phyloP scores from a whole-genome alignment of 139 green algal genomes.

The Trebouxia sp. region DNA sequence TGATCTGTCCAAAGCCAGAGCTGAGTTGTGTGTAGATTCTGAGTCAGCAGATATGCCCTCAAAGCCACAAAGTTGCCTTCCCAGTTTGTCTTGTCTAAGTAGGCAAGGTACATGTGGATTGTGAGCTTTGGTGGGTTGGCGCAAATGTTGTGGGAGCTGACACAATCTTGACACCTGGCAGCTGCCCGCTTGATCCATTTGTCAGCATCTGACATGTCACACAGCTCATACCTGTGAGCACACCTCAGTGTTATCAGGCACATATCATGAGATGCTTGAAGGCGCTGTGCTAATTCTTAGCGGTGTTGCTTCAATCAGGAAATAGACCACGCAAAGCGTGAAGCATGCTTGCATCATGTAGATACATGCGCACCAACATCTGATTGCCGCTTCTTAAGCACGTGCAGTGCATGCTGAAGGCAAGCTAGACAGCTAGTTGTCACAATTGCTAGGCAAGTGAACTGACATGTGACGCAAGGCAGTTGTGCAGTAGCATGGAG shows the following conservation, averaged over 20 bases:
- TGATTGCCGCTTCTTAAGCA: too few species aligned
- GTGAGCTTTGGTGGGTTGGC: background rate
- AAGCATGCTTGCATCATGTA: too few species aligned
- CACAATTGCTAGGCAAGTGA: too few species aligned
- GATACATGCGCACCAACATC: too few species aligned
- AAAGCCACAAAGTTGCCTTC: constrained; percentile 36
- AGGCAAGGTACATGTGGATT: constrained; percentile 34
- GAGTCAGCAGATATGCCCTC: constrained; percentile 39
- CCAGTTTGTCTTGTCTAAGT: background rate
- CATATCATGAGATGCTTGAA: background rate
- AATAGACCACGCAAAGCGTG: too few species aligned
- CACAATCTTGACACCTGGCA: constrained; percentile 27
- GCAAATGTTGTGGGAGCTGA: constrained; percentile 31
- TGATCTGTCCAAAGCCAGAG: constrained; percentile 29
- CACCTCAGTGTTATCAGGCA: background rate
- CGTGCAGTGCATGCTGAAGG: too few species aligned
- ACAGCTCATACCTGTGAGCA: background rate
- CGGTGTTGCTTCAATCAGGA: too few species aligned
- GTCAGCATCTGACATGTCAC: constrained; percentile 12
- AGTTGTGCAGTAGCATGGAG: too few species aligned
- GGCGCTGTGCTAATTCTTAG: too few species aligned
- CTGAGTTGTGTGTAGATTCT: constrained; percentile 29
- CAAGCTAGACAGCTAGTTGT: too few species aligned
- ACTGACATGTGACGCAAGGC: too few species aligned
- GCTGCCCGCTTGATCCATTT: constrained; percentile 5